These are phyloP conservation scores for Talaromyces sp. DNA, from an alignment of 2,329 filamentous ascomycete genomes.

Conservation along the genomic window DNA sequence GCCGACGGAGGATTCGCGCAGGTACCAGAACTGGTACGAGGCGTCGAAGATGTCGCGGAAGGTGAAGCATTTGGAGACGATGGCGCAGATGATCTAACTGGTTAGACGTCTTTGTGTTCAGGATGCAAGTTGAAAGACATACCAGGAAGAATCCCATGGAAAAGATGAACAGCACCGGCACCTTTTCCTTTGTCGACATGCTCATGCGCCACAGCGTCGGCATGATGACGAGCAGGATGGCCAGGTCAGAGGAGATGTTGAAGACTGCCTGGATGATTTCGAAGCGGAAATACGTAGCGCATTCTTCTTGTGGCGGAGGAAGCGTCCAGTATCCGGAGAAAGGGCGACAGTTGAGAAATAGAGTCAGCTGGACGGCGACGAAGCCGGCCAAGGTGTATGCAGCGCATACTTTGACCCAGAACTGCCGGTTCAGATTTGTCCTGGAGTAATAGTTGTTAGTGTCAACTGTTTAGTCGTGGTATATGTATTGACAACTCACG, in stretches of 20 bases:
- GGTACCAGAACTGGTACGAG: slow-evolving; percentile 40
- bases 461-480: slow-evolving; percentile 1
- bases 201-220: slow-evolving; percentile 32
- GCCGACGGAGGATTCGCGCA: slow-evolving; percentile 35
- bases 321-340: slow-evolving; percentile 48
- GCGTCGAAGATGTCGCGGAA: slow-evolving; percentile 31
- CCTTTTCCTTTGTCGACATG: slow-evolving; percentile 29
- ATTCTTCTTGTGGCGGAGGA: slow-evolving; percentile 35
- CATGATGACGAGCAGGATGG: slow-evolving; percentile 35
- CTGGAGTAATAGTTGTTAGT: slow-evolving; percentile 15
- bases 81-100: slow-evolving; percentile 36
- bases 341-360: slow-evolving; percentile 46
- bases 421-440: slow-evolving; percentile 25
- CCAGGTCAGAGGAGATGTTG: slow-evolving; percentile 38
- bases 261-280: slow-evolving; percentile 42
- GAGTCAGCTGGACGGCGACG: slow-evolving; percentile 45
- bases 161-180: slow-evolving; percentile 31
- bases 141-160: slow-evolving; percentile 33
- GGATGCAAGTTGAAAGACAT: slow-evolving; percentile 6
- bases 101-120: not conserved
- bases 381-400: slow-evolving; percentile 41
- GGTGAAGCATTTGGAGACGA: slow-evolving; percentile 45
- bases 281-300: slow-evolving; percentile 37
- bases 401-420: slow-evolving; percentile 36
- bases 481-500: slow-evolving; percentile 14